These are phyloP conservation scores for Domatiomyces globalis DNA, from an alignment of 2,329 filamentous ascomycete genomes.

Conservation along the genomic window DNA sequence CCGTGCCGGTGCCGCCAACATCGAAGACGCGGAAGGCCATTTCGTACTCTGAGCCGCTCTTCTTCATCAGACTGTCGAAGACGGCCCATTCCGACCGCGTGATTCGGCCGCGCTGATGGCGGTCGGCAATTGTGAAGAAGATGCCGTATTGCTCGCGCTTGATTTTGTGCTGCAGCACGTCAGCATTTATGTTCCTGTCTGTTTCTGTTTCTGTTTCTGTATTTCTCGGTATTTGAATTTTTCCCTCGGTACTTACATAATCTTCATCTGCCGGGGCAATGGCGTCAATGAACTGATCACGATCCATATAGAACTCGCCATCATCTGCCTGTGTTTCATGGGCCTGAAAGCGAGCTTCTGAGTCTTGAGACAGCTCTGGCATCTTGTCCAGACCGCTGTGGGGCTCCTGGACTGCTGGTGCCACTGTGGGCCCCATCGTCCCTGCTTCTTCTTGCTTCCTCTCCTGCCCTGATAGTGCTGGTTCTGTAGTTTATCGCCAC, in stretches of 20 bases:
- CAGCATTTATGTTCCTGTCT: not conserved
- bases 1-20: constrained; percentile 62
- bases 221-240: not conserved
- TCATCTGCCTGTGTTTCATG: constrained; percentile 63
- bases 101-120: constrained; percentile 56
- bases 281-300: constrained; percentile 79
- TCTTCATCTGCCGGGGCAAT: constrained; percentile 77
- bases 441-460: not conserved
- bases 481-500: not conserved
- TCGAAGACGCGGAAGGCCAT: constrained; percentile 97
- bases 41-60: constrained; percentile 86
- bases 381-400: constrained; percentile 50
- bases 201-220: not conserved
- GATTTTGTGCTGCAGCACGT: constrained; percentile 69
- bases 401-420: constrained; percentile 64
- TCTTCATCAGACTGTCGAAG: constrained; percentile 87
- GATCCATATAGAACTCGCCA: constrained; percentile 66
- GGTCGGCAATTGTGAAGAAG: constrained; percentile 83
- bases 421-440: constrained; percentile 18
- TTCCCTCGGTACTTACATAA: constrained; percentile 53
- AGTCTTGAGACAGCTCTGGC: constrained; percentile 56
- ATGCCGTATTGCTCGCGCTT: constrained; percentile 89
- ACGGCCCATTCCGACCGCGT: constrained; percentile 75
- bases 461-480: not conserved
- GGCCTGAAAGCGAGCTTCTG: constrained; percentile 26